Conservation (phyloP, 495 filamentous ascomycete genomes). For the Penicillium samsonianum region DNA sequence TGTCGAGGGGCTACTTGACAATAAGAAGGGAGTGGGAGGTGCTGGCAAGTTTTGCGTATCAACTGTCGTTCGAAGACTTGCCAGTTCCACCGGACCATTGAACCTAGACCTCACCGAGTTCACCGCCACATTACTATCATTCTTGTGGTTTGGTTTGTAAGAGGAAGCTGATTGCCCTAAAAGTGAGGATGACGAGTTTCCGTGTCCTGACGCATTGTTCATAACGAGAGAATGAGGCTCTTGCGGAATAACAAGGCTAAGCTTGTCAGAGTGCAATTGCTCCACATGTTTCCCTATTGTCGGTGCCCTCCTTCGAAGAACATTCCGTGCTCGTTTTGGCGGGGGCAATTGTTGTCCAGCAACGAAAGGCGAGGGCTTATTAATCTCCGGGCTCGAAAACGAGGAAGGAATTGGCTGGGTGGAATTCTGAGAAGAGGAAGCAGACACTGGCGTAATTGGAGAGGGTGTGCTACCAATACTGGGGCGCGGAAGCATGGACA, state of each 20-base stretch:
- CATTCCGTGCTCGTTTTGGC: conserved; percentile 39
- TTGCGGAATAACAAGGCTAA: conserved; percentile 42
- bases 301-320: conserved; percentile 45
- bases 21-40: conserved; percentile 64
- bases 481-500: conserved; percentile 38
- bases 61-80: conserved; percentile 46
- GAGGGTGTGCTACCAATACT: conserved; percentile 25
- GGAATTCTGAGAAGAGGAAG: conserved; percentile 18
- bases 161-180: conserved; percentile 12
- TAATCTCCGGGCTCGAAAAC: conserved; percentile 22
- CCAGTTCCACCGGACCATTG: conserved; percentile 42
- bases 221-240: conserved; percentile 14
- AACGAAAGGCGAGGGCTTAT: conserved; percentile 14
- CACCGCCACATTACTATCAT: conserved; percentile 15
- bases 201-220: conserved; percentile 7
- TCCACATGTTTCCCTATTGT: conserved; percentile 42
- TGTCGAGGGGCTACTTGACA: conserved; percentile 87
- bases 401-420: conserved; percentile 23
- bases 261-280: conserved; percentile 32
- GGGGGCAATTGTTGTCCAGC: conserved; percentile 16
- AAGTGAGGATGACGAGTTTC: conserved; percentile 8
- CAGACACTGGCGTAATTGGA: conserved; percentile 22
- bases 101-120: conserved; percentile 14
- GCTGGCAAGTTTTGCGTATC: conserved; percentile 63
- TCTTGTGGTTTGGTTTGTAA: conserved; percentile 17